phyloP scores from a whole-genome alignment of 805 yeast genomes.

The Barnettozyma populi region DNA sequence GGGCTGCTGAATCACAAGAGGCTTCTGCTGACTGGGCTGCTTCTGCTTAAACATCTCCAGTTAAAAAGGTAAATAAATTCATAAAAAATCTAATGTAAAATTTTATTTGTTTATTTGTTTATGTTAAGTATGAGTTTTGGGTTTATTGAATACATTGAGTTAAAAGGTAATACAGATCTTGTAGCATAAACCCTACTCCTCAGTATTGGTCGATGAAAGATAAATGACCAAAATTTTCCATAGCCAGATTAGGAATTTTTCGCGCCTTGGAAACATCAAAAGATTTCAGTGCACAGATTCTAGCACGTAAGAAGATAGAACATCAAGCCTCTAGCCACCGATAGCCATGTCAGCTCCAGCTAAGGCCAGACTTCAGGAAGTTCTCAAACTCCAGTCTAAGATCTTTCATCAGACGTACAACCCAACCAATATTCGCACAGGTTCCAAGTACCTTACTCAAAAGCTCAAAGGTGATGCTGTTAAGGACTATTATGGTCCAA shows the following conservation, averaged over 20 bases:
- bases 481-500: conserved; percentile 68
- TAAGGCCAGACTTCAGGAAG: conserved; percentile 45
- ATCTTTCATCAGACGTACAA: conserved; percentile 69
- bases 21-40: conserved; percentile 27
- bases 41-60: conserved; percentile 12
- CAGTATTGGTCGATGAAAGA: too few relatives aligned
- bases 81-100: conserved; percentile 25
- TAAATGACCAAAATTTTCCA: too few relatives aligned
- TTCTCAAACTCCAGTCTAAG: conserved; percentile 55
- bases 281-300: background rate
- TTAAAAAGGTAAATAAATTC: conserved; percentile 22
- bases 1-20: conserved; percentile 41
- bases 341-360: conserved; percentile 29
- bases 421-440: conserved; percentile 62
- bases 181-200: too few relatives aligned
- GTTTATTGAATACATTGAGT: background rate
- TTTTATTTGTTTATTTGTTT: conserved; percentile 16
- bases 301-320: background rate
- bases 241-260: conserved; percentile 1
- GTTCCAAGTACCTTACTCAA: conserved; percentile 60
- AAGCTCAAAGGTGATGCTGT: conserved; percentile 71
- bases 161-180: background rate
- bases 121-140: background rate
- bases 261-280: background rate
- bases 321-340: background rate